Evolutionary conservation across 306 rosid species (phyloP), one percentile per base, ranked within the genome.

Genomic region (Abrus pulchellus): DNA sequence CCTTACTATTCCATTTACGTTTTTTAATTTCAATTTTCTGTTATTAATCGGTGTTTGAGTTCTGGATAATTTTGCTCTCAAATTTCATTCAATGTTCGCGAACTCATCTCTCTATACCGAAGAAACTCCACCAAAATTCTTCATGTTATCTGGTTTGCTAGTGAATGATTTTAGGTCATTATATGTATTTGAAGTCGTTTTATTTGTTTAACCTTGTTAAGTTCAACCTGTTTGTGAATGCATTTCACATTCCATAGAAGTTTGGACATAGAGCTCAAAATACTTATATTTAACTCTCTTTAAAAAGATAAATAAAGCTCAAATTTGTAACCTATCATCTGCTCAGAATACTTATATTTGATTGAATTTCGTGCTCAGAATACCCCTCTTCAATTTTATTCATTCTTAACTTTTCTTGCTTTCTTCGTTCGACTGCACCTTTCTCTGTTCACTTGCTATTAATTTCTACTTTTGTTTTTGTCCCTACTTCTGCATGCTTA

Each of bases 51-150:
- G 34, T 1, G 52, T 20, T 20, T 20, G 20, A 20, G 20, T 20
- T 20, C 20, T 20, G 20, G 20, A 20, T 14, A 34, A 66, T 20
- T 63, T 1, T 13, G 5, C 29, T n/a, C 32, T 38, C 69, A 36
- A 36, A 34, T 61, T 61, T 1, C 34, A 56, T 36, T 34, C 27
- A 61, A 30, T 33, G 27, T 61, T 65, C 52, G 3, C 2, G 2
- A 5, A 36, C 62, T 29, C 29, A 33, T n/a, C 45, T n/a, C 72
- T 62, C 8, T 32, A 11, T 36, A 20, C 71, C 14, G 3, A 75
- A 47, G 72, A 65, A 78, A 54, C 59, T 53, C 57, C 50, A 28
- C 54, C 30, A 38, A 59, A 57, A 57, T 53, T 78, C 75, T 55
- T 41, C 43, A 8, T 55, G 13, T 20, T n/a, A 4, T 57, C 11